Evolutionary conservation across 345 rosid genomes (phyloP).

Genomic region (Lepidium africanum): DNA sequence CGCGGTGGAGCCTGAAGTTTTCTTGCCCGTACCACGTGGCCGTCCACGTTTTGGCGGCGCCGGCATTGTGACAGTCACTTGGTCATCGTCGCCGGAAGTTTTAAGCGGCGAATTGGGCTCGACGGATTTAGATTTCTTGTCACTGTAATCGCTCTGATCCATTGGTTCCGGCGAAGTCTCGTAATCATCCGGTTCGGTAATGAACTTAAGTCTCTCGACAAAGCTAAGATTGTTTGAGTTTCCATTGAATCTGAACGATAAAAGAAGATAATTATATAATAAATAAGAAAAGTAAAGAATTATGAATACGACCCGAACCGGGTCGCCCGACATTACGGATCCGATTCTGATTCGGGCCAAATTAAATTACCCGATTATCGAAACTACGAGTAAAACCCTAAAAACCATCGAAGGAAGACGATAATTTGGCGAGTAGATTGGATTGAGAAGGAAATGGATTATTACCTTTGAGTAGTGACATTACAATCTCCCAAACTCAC

Average conservation of each 20-base stretch:
- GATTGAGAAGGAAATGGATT: constrained; percentile 7
- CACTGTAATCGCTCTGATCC: constrained; percentile 13
- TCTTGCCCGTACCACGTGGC: constrained; percentile 34
- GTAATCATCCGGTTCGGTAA: constrained; percentile 29
- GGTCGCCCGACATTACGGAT: constrained; percentile 4
- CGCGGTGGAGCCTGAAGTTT: constrained; percentile 20
- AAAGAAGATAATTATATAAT: background rate
- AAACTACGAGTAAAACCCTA: constrained; percentile 24
- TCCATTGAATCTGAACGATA: background rate
- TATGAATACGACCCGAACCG: constrained; percentile 22
- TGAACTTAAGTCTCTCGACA: constrained; percentile 32
- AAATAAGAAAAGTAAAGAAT: background rate
- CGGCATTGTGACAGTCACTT: background rate
- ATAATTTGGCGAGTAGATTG: constrained; percentile 18
- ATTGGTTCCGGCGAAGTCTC: constrained; percentile 14
- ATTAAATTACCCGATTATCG: constrained; percentile 31
- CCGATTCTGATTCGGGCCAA: constrained; percentile 15
- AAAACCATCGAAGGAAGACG: constrained; percentile 45
- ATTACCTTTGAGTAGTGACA: constrained; percentile 58
- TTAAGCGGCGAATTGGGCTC: constrained; percentile 29
- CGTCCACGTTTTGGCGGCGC: constrained; percentile 29
- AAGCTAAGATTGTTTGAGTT: constrained; percentile 28
- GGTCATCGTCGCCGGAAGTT: constrained; percentile 2
- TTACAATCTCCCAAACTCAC: constrained; percentile 58
- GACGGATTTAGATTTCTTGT: constrained; percentile 26